These are phyloP conservation scores for Populus davidiana DNA, from an alignment of 345 rosid genomes.

Conservation along the genomic window DNA sequence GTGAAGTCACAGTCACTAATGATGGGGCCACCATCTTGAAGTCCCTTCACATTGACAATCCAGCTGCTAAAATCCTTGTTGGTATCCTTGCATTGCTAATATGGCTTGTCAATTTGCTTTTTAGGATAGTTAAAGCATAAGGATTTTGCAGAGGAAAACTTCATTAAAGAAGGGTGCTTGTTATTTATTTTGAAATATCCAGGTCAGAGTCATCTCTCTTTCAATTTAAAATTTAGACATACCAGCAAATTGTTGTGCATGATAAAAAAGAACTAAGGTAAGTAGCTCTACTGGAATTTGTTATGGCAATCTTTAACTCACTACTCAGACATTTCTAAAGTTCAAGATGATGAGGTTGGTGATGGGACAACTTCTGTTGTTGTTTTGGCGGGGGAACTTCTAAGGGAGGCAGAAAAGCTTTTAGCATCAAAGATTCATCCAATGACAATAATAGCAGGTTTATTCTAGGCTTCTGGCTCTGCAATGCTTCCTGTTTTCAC, in stretches of 20 bases:
- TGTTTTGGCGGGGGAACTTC: conserved; percentile 93
- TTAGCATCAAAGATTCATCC: conserved; percentile 92
- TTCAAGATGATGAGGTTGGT: conserved; percentile 99
- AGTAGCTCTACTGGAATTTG: conserved; percentile 1
- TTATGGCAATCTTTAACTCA: conserved; percentile 14
- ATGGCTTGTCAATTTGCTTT: neutral
- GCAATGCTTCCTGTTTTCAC: too few species aligned
- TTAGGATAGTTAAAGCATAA: neutral
- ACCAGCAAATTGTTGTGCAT: too few species aligned
- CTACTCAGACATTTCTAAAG: conserved; percentile 81
- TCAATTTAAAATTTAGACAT: too few species aligned
- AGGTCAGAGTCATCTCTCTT: too few species aligned
- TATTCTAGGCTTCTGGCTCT: neutral
- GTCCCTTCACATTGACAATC: conserved; percentile 90
- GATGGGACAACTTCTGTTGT: conserved; percentile 99
- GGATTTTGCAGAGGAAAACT: too few species aligned
- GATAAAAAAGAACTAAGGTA: neutral
- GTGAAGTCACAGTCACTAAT: conserved; percentile 76
- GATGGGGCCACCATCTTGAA: conserved; percentile 98
- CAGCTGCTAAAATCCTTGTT: conserved; percentile 93
- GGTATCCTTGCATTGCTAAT: conserved; percentile 50
- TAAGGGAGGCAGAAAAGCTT: conserved; percentile 94
- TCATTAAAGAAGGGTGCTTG: too few species aligned
- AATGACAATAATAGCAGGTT: conserved; percentile 92
- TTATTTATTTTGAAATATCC: too few species aligned